Evolutionary conservation across 768 basidiomycete genomes (phyloP).

Genomic region (Leccinum boreale): DNA sequence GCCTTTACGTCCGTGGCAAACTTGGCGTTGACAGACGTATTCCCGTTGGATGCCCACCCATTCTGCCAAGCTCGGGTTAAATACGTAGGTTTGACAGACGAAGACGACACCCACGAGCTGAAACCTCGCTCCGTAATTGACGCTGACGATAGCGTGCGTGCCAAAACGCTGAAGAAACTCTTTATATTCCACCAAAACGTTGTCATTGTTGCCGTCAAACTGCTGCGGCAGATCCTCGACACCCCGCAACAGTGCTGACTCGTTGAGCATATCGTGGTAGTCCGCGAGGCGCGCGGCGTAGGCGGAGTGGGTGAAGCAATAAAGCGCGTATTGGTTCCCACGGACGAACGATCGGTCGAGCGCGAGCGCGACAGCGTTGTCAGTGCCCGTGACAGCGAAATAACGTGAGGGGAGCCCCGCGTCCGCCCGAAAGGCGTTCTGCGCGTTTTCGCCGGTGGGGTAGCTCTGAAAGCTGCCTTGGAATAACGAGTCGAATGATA

Average conservation of each 20-base stretch:
- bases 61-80: neutral
- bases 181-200: neutral
- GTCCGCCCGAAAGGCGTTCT: neutral
- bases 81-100: neutral
- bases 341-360: neutral
- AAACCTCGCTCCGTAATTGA: conserved; percentile 3
- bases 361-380: neutral
- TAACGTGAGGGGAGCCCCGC: neutral
- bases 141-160: neutral
- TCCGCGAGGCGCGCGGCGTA: conserved; percentile 1
- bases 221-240: neutral
- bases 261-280: conserved; percentile 4
- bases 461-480: conserved; percentile 1
- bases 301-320: neutral
- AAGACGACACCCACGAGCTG: neutral
- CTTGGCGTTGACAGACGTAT: neutral
- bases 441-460: neutral
- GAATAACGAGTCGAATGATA: neutral
- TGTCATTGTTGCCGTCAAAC: neutral
- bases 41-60: conserved; percentile 1
- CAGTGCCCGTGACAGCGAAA: conserved; percentile 4
- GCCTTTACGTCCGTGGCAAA: conserved; percentile 2
- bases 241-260: neutral
- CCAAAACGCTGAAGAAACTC: conserved; percentile 1
- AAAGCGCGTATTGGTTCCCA: conserved; percentile 2